Base-by-base conservation (phyloP, 2,329 filamentous ascomycete genomes). In the Neurospora crassa region DNA sequence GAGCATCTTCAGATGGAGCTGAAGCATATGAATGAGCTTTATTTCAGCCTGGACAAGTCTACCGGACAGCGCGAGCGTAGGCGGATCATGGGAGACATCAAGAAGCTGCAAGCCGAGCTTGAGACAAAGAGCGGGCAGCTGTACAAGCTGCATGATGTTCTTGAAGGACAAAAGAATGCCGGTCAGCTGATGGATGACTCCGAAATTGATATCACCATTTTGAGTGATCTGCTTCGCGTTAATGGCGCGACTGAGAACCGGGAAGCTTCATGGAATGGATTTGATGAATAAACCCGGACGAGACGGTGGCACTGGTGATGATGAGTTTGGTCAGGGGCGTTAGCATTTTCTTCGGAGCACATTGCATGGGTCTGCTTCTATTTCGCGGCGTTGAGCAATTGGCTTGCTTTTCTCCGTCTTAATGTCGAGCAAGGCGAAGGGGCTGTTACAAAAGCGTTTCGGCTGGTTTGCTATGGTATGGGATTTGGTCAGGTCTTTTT, bases 81-180 rank as follows among this genome's bases (percentile, higher is more conserved):
- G 73, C 81, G 82, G 4, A 80, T 94, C 70, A 86, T 87, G 40
- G 84, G 83, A 40, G 86, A 86, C 71, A 90, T 95, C 43, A 85
- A 89, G 73, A 83, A 82, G 29, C 77, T 93, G 24, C 82, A 91
- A 59, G 85, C 85, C 73, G 85, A 87, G 69, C 87, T 93, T 34
- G 91, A 94, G 76, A 85, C 87, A 77, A 93, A 94, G 80, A 89
- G 89, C 37, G 90, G 92, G 73, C 91, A 94, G 79, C 90, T 97
- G 59, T 96, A 97, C 81, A 87, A 88, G 59, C 84, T 97, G 16
- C 92, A 94, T 76, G 93, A 97, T 79, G 92, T 96, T 1, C 84
- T 96, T 0, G 92, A 95, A 80, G 92, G 91, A 6, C 92, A 94
- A 79, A 92, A 91, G 81, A 84, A 84, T 42, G 85, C 85, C 2